A percentile compares a stretch with the other conserved stretches of the same genome.
Evolutionary conservation across 805 yeast genomes (phyloP).

Genomic region (Teunomyces stri): DNA sequence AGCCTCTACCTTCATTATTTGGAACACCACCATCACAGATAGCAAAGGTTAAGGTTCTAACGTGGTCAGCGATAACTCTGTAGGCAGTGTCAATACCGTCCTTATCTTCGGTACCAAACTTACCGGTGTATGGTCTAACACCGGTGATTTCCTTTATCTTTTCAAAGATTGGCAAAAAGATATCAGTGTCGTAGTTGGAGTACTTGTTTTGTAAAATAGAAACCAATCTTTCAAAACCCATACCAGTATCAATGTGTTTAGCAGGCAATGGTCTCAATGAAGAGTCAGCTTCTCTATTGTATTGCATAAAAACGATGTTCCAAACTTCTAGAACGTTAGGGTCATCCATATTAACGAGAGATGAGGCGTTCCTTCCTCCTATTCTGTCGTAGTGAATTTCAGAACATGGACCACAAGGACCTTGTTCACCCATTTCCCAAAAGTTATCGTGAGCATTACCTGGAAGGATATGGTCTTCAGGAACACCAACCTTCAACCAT

Average conservation of each 20-base stretch:
- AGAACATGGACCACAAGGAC: slow-evolving; percentile 99
- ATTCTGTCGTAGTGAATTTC: slow-evolving; percentile 97
- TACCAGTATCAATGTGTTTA: slow-evolving; percentile 95
- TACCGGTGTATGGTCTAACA: slow-evolving; percentile 86
- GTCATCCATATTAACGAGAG: slow-evolving; percentile 91
- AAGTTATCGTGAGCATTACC: slow-evolving; percentile 91
- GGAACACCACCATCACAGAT: slow-evolving; percentile 99
- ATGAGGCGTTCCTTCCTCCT: slow-evolving; percentile 95
- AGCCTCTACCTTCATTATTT: slow-evolving; percentile 98
- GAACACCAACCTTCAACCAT: slow-evolving; percentile 87
- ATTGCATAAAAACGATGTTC: slow-evolving; percentile 97
- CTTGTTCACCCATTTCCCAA: slow-evolving; percentile 99
- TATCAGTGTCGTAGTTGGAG: slow-evolving; percentile 97
- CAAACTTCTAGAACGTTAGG: slow-evolving; percentile 97
- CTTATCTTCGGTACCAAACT: slow-evolving; percentile 85
- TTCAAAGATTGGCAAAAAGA: slow-evolving; percentile 82
- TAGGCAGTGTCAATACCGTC: slow-evolving; percentile 98
- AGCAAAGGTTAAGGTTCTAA: slow-evolving; percentile 94
- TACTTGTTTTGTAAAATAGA: slow-evolving; percentile 86
- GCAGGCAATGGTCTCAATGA: slow-evolving; percentile 82
- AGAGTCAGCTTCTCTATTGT: slow-evolving; percentile 88
- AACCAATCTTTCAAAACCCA: slow-evolving; percentile 98
- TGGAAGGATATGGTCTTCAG: slow-evolving; percentile 88
- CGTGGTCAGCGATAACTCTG: slow-evolving; percentile 97
- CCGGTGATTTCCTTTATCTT: slow-evolving; percentile 92